Evolutionary conservation across 305 asterid genomes (phyloP).

Genomic region (Solanum hybrid): DNA sequence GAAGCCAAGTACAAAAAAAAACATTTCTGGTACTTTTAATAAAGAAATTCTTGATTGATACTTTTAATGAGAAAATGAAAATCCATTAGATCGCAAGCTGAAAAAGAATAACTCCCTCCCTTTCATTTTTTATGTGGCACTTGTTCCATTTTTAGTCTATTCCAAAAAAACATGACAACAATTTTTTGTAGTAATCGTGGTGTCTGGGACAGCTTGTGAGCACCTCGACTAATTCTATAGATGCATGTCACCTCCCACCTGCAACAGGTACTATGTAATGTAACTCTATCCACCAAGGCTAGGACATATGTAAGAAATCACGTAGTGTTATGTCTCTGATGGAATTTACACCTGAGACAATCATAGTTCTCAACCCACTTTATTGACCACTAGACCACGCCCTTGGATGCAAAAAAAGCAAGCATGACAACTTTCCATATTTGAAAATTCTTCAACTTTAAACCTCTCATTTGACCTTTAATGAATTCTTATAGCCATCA

Average conservation of each 20-base stretch:
- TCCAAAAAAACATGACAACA: background rate
- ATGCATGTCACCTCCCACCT: background rate
- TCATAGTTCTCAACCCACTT: background rate
- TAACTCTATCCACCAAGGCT: background rate
- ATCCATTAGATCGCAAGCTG: background rate
- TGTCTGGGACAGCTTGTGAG: background rate
- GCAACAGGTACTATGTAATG: background rate
- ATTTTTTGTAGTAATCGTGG: background rate
- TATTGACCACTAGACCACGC: background rate
- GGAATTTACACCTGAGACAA: background rate
- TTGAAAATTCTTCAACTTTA: background rate
- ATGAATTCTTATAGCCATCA: background rate
- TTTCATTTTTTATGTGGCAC: too few species aligned
- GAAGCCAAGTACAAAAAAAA: constrained; percentile 7
- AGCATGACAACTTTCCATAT: background rate
- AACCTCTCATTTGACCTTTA: background rate
- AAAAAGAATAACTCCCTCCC: background rate
- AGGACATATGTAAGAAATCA: background rate
- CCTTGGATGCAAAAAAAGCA: background rate
- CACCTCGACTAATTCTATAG: background rate
- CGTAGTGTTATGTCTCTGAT: background rate
- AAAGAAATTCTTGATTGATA: background rate
- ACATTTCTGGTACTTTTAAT: background rate
- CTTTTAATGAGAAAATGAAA: background rate
- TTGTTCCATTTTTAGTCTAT: background rate